Evolutionary conservation across 2,329 filamentous ascomycete genomes (phyloP).

Genomic region (Talaromyces piceae): DNA sequence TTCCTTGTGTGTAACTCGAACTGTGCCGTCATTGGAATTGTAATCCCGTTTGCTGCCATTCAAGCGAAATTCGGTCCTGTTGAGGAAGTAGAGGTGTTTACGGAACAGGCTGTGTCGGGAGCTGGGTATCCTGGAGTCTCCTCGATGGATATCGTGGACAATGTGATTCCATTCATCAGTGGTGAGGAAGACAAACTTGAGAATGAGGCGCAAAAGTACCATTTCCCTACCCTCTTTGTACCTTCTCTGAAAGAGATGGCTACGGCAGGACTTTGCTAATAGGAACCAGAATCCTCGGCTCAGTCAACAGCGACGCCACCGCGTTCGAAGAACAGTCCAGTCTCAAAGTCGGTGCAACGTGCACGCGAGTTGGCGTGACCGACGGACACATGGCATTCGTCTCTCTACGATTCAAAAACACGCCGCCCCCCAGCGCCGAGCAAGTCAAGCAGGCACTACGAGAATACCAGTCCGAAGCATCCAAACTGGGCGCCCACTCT

Average conservation of each 20-base stretch:
- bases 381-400: conserved; percentile 96
- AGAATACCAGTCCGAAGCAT: conserved; percentile 72
- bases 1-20: conserved; percentile 98
- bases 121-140: conserved; percentile 64
- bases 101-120: conserved; percentile 89
- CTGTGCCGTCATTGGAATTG: conserved; percentile 92
- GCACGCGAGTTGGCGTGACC: conserved; percentile 89
- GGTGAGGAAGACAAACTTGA: conserved; percentile 97
- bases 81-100: conserved; percentile 73
- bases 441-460: conserved; percentile 72
- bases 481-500: conserved; percentile 76
- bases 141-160: conserved; percentile 93
- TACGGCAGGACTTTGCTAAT: background rate
- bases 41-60: conserved; percentile 88
- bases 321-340: conserved; percentile 67
- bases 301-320: conserved; percentile 61
- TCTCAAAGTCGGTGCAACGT: conserved; percentile 75
- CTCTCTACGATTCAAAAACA: conserved; percentile 70
- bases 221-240: background rate
- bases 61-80: conserved; percentile 78
- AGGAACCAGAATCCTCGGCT: conserved; percentile 61
- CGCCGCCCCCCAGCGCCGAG: conserved; percentile 65
- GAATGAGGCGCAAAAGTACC: conserved; percentile 75
- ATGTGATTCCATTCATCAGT: conserved; percentile 86
- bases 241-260: too few relatives aligned